phyloP scores from a whole-genome alignment of 495 filamentous ascomycete genomes.

The Penicillium coprophilum region DNA sequence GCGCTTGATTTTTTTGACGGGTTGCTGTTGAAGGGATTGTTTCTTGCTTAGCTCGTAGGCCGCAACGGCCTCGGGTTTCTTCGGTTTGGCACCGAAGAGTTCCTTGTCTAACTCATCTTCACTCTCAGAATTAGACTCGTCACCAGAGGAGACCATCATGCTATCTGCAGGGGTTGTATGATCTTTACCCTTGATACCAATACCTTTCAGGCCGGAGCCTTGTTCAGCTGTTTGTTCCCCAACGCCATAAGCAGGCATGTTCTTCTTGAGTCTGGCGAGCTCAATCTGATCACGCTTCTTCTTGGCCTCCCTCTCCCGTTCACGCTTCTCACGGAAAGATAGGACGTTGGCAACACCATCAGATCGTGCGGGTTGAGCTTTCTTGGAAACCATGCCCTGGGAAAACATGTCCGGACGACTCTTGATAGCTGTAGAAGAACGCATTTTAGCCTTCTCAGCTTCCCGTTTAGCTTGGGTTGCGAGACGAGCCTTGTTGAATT shows the following conservation, averaged over 20 bases:
- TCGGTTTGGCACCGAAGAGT: slow-evolving; percentile 54
- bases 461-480: slow-evolving; percentile 38
- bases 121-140: slow-evolving; percentile 74
- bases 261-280: slow-evolving; percentile 62
- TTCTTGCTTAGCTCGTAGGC: slow-evolving; percentile 58
- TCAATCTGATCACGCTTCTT: slow-evolving; percentile 66
- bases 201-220: slow-evolving; percentile 72
- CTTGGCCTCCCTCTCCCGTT: slow-evolving; percentile 71
- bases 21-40: slow-evolving; percentile 55
- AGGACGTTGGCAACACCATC: slow-evolving; percentile 37
- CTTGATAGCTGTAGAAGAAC: slow-evolving; percentile 22
- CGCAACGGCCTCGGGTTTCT: slow-evolving; percentile 47
- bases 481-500: slow-evolving; percentile 47
- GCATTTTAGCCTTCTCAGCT: slow-evolving; percentile 38
- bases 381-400: slow-evolving; percentile 28
- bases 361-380: slow-evolving; percentile 31
- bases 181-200: slow-evolving; percentile 80
- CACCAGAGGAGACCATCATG: slow-evolving; percentile 78
- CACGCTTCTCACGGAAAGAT: slow-evolving; percentile 66
- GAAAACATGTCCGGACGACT: slow-evolving; percentile 17
- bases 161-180: slow-evolving; percentile 68
- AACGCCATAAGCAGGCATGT: slow-evolving; percentile 51
- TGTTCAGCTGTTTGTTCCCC: slow-evolving; percentile 63
- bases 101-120: slow-evolving; percentile 64
- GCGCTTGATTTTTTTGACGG: slow-evolving; percentile 76